Evolutionary conservation across 2,329 filamentous ascomycete genomes (phyloP).

Genomic region (Fusarium hainanense): DNA sequence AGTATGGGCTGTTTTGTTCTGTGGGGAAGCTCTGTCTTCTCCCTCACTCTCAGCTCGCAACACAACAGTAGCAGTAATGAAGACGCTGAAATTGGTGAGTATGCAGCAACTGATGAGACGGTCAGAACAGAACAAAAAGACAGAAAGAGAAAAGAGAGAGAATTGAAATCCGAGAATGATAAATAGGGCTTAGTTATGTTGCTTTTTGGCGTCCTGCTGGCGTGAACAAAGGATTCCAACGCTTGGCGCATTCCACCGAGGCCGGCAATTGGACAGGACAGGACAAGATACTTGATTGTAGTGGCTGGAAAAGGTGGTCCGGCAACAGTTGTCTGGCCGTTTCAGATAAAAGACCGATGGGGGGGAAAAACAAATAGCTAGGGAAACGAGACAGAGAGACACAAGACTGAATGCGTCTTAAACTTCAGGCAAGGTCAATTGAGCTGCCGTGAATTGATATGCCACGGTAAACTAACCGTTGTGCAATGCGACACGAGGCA

Average conservation of each 20-base stretch:
- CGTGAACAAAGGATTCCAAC: slow-evolving; percentile 39
- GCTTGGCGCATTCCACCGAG: slow-evolving; percentile 41
- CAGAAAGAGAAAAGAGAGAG: background rate
- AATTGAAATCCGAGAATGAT: slow-evolving; percentile 12
- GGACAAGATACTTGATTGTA: slow-evolving; percentile 16
- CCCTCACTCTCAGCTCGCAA: slow-evolving; percentile 28
- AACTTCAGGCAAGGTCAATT: background rate
- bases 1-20: slow-evolving; percentile 29
- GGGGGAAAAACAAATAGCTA: background rate
- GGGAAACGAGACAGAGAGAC: background rate
- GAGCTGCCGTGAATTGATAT: background rate
- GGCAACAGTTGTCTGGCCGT: slow-evolving; percentile 7
- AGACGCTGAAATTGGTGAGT: background rate
- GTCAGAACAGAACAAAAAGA: background rate
- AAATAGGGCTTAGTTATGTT: slow-evolving; percentile 5
- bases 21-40: slow-evolving; percentile 35
- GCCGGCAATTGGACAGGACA: slow-evolving; percentile 37
- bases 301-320: slow-evolving; percentile 35
- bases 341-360: slow-evolving; percentile 2
- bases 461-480: background rate
- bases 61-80: background rate
- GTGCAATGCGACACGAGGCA: background rate
- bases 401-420: background rate
- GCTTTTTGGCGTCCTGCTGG: slow-evolving; percentile 12
- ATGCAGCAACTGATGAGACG: background rate